These are phyloP conservation scores for Orbilia blumenaviensis DNA, from an alignment of 2,329 filamentous ascomycete species.

Conservation along the genomic window DNA sequence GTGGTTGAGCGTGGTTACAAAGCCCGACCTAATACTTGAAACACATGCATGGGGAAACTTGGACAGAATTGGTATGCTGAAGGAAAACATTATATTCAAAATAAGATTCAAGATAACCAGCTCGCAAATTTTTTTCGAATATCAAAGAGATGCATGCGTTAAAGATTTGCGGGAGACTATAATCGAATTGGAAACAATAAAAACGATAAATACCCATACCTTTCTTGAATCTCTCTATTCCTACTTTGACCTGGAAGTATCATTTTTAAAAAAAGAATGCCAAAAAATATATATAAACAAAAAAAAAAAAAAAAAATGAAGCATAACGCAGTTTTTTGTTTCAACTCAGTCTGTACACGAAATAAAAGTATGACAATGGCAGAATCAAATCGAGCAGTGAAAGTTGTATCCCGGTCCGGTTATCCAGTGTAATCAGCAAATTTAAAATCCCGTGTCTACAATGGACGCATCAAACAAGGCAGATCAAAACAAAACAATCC, in stretches of 20 bases:
- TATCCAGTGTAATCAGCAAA: slow-evolving; percentile 53
- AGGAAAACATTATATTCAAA: slow-evolving; percentile 26
- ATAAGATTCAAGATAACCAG: slow-evolving; percentile 33
- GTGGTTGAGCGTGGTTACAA: too few relatives aligned
- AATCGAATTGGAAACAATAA: neutral
- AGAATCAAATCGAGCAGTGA: slow-evolving; percentile 9
- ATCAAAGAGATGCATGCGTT: slow-evolving; percentile 1
- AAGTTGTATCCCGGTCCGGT: slow-evolving; percentile 52
- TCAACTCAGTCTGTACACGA: slow-evolving; percentile 48
- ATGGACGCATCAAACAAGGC: slow-evolving; percentile 31
- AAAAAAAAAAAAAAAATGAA: too few relatives aligned
- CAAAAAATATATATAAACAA: slow-evolving; percentile 35
- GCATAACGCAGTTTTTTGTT: slow-evolving; percentile 26
- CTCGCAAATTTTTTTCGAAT: slow-evolving; percentile 50
- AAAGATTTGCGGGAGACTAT: neutral
- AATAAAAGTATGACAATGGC: neutral
- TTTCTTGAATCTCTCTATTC: slow-evolving; percentile 50
- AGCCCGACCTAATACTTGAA: neutral
- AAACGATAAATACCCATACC: slow-evolving; percentile 31
- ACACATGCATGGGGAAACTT: neutral
- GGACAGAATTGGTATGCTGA: neutral
- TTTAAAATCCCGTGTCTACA: slow-evolving; percentile 54
- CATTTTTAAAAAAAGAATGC: slow-evolving; percentile 27
- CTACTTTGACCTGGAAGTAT: slow-evolving; percentile 14
- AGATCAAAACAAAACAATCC: slow-evolving; percentile 3